Base-by-base conservation (phyloP, 2,329 filamentous ascomycete genomes). In the Colletotrichum paranaense region DNA sequence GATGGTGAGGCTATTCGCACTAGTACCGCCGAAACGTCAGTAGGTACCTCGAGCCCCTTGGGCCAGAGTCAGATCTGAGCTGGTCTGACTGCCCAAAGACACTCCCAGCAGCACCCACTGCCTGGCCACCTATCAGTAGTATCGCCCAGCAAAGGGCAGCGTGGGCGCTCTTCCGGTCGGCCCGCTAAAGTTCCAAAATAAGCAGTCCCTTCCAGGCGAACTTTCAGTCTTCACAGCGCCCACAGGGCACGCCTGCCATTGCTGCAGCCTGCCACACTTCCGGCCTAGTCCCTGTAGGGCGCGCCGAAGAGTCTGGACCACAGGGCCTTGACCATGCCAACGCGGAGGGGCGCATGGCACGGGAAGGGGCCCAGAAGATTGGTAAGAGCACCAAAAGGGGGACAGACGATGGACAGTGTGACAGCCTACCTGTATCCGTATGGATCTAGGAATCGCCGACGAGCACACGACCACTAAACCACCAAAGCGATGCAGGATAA, bases 1-100 rank as follows among this genome's bases (percentile, higher is more conserved):
- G 59, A 69, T 24, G 59, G 59, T 73, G 66, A 73, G 55, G 70
- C 66, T 46, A 56, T 65, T 69, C 66, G n/a, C 66, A 73, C 53
- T 59, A 63, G 69, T 32, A 14, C 30, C 19, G 52, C 42, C 65
- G 57, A 68, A 59, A 68, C 65, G 30, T 53, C 52, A 53, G 58
- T 14, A 42, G 38, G 58, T 14, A 42, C 35, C 69, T 63, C 58
- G 49, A 58, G 24, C 52, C 26, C 28, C 68, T 24, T 8, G n/a
- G n/a, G 2, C 28, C 46, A 24, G 24, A 28, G 24, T 32, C 30
- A 32, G 66, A 53, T 38, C 49, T 58, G 53, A 8, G 24, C 16
- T 28, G 16, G 28, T 14, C 26, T 16, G 2, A n/a, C 14, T 42
- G 35, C 35, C 12, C 14, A 42, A 42, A 42, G 35, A 38, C 35